These are phyloP conservation scores for Sclerotinia borealis DNA, from an alignment of 2,329 filamentous ascomycete genomes.

Conservation along the genomic window DNA sequence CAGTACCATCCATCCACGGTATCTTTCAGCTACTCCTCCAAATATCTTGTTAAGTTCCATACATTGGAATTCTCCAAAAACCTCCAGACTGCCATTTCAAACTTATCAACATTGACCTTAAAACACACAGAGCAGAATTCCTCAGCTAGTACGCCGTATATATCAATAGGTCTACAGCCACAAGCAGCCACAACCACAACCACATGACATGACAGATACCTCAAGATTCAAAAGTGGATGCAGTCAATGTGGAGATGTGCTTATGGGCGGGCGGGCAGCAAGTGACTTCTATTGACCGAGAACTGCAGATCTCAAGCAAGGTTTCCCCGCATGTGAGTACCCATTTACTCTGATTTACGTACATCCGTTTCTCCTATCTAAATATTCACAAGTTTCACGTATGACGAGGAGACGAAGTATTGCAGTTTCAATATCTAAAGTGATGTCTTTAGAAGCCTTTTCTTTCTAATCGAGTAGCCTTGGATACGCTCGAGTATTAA, in stretches of 20 bases:
- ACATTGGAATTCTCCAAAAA: neutral
- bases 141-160: neutral
- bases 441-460: neutral
- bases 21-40: neutral
- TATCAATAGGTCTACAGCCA: neutral
- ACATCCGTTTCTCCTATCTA: neutral
- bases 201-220: neutral
- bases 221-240: neutral
- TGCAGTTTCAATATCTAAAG: neutral
- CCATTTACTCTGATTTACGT: neutral
- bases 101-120: neutral
- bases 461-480: too few relatives aligned
- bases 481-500: neutral
- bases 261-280: too few relatives aligned
- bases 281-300: neutral
- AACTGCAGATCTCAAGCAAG: slow-evolving; percentile 6
- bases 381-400: too few relatives aligned
- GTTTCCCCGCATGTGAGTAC: slow-evolving; percentile 13
- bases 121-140: neutral
- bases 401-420: neutral
- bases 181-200: neutral
- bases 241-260: neutral
- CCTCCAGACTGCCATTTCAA: neutral
- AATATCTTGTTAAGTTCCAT: too few relatives aligned
- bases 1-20: neutral